A percentile compares a stretch with the other conserved stretches of the same genome.
Conservation (phyloP, 306 rosid genomes). For the Albizia julibrissin region DNA sequence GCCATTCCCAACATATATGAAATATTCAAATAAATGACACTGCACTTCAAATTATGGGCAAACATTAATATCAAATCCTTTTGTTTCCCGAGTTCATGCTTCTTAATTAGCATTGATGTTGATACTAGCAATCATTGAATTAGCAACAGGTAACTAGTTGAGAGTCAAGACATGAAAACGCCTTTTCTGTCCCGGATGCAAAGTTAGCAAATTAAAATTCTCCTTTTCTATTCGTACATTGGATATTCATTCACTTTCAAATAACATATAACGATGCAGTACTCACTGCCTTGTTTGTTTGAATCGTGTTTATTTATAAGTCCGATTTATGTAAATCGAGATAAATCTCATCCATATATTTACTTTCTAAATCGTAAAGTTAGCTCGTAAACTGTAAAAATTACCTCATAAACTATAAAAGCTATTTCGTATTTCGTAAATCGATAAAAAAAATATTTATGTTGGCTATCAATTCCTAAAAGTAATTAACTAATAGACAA, state of each 20-base stretch:
- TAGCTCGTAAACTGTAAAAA: too few species aligned
- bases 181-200: background rate
- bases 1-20: too few species aligned
- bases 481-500: background rate
- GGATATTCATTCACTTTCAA: background rate
- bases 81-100: background rate
- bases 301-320: too few species aligned
- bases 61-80: background rate
- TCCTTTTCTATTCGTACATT: background rate
- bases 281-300: too few species aligned
- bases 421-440: too few species aligned
- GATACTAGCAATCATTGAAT: background rate
- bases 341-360: too few species aligned
- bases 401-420: too few species aligned
- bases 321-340: too few species aligned
- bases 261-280: background rate
- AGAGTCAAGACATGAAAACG: background rate
- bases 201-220: conserved; percentile 5
- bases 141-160: background rate
- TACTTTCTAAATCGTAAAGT: too few species aligned
- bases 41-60: background rate
- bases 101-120: background rate
- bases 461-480: too few species aligned
- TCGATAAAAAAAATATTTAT: too few species aligned
- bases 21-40: background rate